Evolutionary conservation across 257 asterid species (phyloP).

Genomic region (Fraxinus anomala): DNA sequence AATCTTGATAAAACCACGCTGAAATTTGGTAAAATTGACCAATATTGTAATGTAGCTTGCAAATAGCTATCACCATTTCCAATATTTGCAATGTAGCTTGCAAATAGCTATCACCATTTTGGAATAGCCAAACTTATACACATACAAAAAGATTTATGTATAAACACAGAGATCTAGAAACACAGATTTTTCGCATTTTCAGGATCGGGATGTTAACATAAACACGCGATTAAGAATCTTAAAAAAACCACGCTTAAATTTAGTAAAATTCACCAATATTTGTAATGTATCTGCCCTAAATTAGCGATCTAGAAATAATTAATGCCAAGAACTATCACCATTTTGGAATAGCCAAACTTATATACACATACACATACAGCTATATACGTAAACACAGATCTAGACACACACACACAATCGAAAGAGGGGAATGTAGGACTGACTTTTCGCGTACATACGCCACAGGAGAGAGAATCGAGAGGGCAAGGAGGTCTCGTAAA

Average conservation of each 20-base stretch:
- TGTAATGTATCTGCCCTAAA: not conserved
- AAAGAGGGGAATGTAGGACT: slow-evolving; percentile 19
- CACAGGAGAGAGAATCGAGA: slow-evolving; percentile 79
- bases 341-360: not conserved
- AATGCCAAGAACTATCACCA: not conserved
- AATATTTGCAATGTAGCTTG: not conserved
- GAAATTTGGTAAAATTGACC: not conserved
- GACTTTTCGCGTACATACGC: slow-evolving; percentile 91
- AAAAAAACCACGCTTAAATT: not conserved
- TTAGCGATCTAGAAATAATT: not conserved
- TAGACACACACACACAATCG: not conserved
- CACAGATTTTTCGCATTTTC: not conserved
- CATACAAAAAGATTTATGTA: not conserved
- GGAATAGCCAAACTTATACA: not conserved
- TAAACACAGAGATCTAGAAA: slow-evolving; percentile 1
- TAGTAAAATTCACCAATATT: not conserved
- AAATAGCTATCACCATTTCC: not conserved
- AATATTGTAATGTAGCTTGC: not conserved
- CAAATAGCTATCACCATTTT: not conserved
- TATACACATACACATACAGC: not conserved
- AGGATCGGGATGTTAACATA: not conserved
- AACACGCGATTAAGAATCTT: not conserved
- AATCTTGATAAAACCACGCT: not conserved
- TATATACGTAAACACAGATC: slow-evolving; percentile 8
- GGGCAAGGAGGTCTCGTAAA: slow-evolving; percentile 75